Base-by-base conservation (phyloP, 331 rosid species). In the Quercus tomentella region DNA sequence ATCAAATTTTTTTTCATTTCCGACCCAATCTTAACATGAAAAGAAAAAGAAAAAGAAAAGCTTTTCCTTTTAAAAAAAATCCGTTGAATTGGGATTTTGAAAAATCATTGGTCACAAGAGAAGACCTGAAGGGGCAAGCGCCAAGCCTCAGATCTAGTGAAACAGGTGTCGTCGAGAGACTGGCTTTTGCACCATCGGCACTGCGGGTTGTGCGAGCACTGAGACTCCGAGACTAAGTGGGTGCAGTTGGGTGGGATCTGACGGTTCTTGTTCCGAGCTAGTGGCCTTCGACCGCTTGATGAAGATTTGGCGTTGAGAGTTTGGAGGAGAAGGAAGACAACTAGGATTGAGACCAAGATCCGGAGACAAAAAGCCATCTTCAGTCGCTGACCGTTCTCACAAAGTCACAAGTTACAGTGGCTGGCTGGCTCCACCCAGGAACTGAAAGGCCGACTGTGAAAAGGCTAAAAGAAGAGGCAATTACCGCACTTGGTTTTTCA, bases 181-280 rank as follows among this genome's bases (percentile, higher is more conserved):
- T 85, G 84, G 70, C 99, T 95, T 23, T 84, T 85, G 78, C 99
- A 95, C 99, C 99, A 95, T 30, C 89, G 93, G 81, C 99, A 95
- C 45, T 81, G 84, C 25, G 87, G 82, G 77, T 80, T 86, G 80
- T 81, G 87, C 0, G 92, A 91, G 86, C 99, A 95, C 80, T 83
- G 85, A 3, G 88, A 74, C 41, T 77, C 88, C 57, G 80, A 70
- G 43, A 76, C 68, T 77, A 89, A 16, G 37, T 86, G 91, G 69
- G 73, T 87, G 82, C 99, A 95, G 56, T 76, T 86, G 45, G 86
- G 49, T 41, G 14, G 84, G 81, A 82, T 78, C 83, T 66, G 85
- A 41, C 49, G 55, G 17, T 49, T 49, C 14, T 49, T 49, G 55
- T 14, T 49, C 55, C 55, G 41, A 57, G 72, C 77, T 35, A 73